Evolutionary conservation across 2,329 filamentous ascomycete species (phyloP).

Genomic region (Gaeumannomyces sp.): DNA sequence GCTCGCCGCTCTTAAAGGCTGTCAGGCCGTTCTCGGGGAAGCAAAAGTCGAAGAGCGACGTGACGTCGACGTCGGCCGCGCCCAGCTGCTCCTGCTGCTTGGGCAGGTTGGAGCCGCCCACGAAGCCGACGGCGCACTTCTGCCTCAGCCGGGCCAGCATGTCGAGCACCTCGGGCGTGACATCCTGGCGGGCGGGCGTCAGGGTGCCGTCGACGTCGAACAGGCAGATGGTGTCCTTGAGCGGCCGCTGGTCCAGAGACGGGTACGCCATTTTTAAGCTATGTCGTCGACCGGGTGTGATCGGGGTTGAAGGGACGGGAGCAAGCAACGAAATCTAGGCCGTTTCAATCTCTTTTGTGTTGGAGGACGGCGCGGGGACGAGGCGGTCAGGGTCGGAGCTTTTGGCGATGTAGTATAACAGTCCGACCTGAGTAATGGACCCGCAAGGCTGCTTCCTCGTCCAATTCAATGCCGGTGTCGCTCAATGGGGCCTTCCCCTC

Average conservation of each 20-base stretch:
- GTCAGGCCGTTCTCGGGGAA: slow-evolving; percentile 96
- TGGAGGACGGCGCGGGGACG: neutral
- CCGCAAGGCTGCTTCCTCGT: no score
- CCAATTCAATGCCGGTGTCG: neutral
- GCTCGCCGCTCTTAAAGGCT: slow-evolving; percentile 75
- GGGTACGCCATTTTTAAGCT: slow-evolving; percentile 44
- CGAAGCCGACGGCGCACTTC: slow-evolving; percentile 84
- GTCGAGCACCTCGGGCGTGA: slow-evolving; percentile 74
- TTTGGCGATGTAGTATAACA: slow-evolving; percentile 1
- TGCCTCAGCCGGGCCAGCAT: slow-evolving; percentile 75
- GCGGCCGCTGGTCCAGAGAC: slow-evolving; percentile 71
- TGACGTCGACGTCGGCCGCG: slow-evolving; percentile 60
- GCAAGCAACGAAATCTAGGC: no score
- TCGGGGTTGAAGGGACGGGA: neutral
- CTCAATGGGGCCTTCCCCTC: no score
- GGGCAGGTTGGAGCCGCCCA: slow-evolving; percentile 82
- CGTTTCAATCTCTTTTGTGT: neutral
- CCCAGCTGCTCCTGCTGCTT: slow-evolving; percentile 98
- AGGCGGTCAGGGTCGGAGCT: slow-evolving; percentile 3
- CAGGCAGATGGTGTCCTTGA: slow-evolving; percentile 89
- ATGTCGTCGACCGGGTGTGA: neutral
- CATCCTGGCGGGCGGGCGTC: slow-evolving; percentile 65
- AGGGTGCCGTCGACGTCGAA: slow-evolving; percentile 97
- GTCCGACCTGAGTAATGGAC: neutral
- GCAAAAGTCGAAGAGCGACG: slow-evolving; percentile 90